Evolutionary conservation across 805 yeast species (phyloP).

Genomic region (Maudiozyma barnettii): DNA sequence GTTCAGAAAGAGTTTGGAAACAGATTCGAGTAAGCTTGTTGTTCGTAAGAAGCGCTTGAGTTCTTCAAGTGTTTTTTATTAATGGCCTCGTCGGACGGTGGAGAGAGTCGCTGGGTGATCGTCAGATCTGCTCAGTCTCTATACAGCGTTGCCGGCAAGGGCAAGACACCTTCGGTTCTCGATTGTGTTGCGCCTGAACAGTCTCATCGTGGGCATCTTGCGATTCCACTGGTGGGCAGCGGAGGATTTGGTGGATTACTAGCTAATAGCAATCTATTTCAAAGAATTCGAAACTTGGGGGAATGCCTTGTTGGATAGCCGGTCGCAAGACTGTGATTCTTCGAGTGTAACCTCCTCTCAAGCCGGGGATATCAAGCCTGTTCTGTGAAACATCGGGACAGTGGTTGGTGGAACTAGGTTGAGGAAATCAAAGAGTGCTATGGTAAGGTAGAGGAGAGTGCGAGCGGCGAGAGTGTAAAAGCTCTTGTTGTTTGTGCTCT

Average conservation of each 20-base stretch:
- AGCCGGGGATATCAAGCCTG: conserved; percentile 24
- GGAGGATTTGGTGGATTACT: conserved; percentile 30
- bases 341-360: conserved; percentile 28
- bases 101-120: conserved; percentile 28
- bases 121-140: conserved; percentile 25
- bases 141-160: conserved; percentile 26
- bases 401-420: conserved; percentile 25
- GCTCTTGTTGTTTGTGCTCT: conserved; percentile 6
- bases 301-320: conserved; percentile 24
- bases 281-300: conserved; percentile 22
- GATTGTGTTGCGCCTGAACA: conserved; percentile 20
- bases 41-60: conserved; percentile 11
- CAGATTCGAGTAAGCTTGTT: conserved; percentile 20
- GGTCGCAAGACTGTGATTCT: conserved; percentile 19
- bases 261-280: conserved; percentile 24
- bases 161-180: conserved; percentile 10
- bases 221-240: conserved; percentile 28
- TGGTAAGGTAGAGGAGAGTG: conserved; percentile 14
- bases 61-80: neutral
- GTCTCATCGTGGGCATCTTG: conserved; percentile 27
- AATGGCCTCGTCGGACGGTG: conserved; percentile 29
- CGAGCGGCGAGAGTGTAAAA: conserved; percentile 12
- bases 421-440: conserved; percentile 29
- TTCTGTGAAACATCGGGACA: conserved; percentile 19
- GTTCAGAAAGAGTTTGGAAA: conserved; percentile 25